phyloP scores from a whole-genome alignment of 2,329 filamentous ascomycete genomes.

The Hypocreales sp. region DNA sequence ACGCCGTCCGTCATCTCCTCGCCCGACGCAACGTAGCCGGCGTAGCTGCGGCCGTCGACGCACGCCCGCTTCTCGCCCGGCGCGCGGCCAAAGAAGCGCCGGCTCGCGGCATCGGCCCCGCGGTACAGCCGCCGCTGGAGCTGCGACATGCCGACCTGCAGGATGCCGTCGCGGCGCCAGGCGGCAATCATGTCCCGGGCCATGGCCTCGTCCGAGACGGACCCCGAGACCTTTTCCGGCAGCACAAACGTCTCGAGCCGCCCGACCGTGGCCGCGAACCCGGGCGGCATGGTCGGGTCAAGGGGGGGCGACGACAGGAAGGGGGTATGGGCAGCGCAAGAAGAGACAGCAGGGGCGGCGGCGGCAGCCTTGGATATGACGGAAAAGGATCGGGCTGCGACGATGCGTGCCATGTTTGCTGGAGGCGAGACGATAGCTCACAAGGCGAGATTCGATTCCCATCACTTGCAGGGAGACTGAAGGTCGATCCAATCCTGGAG shows the following conservation, averaged over 20 bases:
- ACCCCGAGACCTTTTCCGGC: conserved; percentile 19
- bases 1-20: conserved; percentile 32
- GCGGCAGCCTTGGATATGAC: background rate
- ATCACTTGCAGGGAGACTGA: no score
- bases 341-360: background rate
- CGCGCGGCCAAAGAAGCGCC: conserved; percentile 21
- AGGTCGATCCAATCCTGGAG: no score
- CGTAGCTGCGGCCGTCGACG: conserved; percentile 27
- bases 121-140: conserved; percentile 19
- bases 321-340: background rate
- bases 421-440: no score
- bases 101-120: conserved; percentile 19
- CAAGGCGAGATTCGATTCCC: no score
- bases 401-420: no score
- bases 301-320: background rate
- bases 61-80: conserved; percentile 23
- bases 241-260: conserved; percentile 26
- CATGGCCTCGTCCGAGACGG: conserved; percentile 16
- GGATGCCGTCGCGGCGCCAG: conserved; percentile 28
- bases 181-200: conserved; percentile 24
- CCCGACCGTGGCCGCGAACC: conserved; percentile 9
- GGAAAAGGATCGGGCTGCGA: no score
- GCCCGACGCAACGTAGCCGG: conserved; percentile 32
- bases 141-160: conserved; percentile 25
- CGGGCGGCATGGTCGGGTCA: conserved; percentile 10